Percentiles rank a stretch among this genome's conserved stretches.
These are phyloP conservation scores for Umbelopsis vinacea DNA, from an alignment of 192 early-diverging fungal genomes.

Conservation along the genomic window DNA sequence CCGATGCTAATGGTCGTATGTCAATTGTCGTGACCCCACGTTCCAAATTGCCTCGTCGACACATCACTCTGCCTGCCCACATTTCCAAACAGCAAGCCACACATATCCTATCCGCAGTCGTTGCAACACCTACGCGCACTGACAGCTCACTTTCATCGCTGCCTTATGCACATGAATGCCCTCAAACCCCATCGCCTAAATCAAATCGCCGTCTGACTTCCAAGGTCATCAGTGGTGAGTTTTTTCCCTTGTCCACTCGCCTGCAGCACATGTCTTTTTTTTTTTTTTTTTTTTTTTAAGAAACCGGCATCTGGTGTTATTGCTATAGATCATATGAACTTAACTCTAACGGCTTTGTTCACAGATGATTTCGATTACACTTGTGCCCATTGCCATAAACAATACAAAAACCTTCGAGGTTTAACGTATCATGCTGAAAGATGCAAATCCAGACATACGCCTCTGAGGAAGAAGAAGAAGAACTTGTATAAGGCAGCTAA, in stretches of 20 bases:
- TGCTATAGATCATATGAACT: too few relatives aligned
- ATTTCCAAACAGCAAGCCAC: too few relatives aligned
- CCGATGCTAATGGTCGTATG: constrained; percentile 16
- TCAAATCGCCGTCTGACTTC: background rate
- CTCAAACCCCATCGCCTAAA: background rate
- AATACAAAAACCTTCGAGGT: background rate
- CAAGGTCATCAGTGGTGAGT: background rate
- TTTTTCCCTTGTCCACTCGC: background rate
- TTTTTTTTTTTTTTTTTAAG: too few relatives aligned
- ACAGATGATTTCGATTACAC: background rate
- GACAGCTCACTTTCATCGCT: background rate
- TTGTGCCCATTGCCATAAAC: background rate
- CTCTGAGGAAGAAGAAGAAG: background rate
- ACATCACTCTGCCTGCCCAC: too few relatives aligned
- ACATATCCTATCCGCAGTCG: too few relatives aligned
- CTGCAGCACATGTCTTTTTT: background rate
- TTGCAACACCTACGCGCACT: too few relatives aligned
- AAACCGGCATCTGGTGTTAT: too few relatives aligned
- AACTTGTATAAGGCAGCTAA: background rate
- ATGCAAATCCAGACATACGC: constrained; percentile 1
- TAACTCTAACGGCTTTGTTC: background rate
- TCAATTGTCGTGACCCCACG: background rate
- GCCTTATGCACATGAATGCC: background rate
- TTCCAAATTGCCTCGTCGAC: background rate
- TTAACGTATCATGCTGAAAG: background rate